Evolutionary conservation across 2,329 filamentous ascomycete species (phyloP).

Genomic region (Setomelanomma holmii): DNA sequence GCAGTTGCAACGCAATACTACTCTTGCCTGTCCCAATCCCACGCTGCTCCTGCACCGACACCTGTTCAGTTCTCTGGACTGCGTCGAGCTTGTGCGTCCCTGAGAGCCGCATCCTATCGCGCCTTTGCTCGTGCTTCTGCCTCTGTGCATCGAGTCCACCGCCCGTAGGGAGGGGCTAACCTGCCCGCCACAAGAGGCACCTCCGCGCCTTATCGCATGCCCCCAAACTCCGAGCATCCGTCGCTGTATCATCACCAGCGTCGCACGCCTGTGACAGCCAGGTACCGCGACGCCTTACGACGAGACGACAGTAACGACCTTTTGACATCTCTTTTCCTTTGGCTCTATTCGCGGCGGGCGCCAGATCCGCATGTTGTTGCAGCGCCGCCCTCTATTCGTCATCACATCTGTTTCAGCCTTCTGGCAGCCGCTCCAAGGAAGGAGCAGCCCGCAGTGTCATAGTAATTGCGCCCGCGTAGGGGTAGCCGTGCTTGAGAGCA

Average conservation of each 20-base stretch:
- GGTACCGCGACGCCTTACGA: conserved; percentile 1
- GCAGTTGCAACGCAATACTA: conserved; percentile 37
- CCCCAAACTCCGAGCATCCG: conserved; percentile 40
- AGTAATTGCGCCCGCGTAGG: conserved; percentile 16
- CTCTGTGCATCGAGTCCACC: conserved; percentile 32
- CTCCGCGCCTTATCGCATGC: conserved; percentile 29
- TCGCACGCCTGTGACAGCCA: conserved; percentile 19
- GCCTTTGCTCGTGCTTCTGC: conserved; percentile 32
- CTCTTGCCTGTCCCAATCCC: conserved; percentile 30
- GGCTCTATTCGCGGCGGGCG: conserved; percentile 15
- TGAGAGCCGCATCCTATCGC: conserved; percentile 34
- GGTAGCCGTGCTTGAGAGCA: conserved; percentile 6
- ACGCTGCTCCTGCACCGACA: conserved; percentile 28
- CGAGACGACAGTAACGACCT: background rate
- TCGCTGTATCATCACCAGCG: conserved; percentile 26
- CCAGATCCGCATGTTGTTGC: conserved; percentile 45
- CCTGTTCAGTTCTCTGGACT: conserved; percentile 24
- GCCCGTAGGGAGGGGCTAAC: conserved; percentile 24
- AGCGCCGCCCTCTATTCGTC: conserved; percentile 41
- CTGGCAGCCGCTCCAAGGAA: conserved; percentile 29
- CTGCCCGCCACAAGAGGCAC: conserved; percentile 31
- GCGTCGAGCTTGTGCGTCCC: conserved; percentile 24
- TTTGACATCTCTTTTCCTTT: background rate
- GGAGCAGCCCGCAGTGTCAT: conserved; percentile 26
- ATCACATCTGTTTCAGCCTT: conserved; percentile 49